Base-by-base conservation (phyloP, 805 yeast genomes). In the Ogataea thermomethanolica region DNA sequence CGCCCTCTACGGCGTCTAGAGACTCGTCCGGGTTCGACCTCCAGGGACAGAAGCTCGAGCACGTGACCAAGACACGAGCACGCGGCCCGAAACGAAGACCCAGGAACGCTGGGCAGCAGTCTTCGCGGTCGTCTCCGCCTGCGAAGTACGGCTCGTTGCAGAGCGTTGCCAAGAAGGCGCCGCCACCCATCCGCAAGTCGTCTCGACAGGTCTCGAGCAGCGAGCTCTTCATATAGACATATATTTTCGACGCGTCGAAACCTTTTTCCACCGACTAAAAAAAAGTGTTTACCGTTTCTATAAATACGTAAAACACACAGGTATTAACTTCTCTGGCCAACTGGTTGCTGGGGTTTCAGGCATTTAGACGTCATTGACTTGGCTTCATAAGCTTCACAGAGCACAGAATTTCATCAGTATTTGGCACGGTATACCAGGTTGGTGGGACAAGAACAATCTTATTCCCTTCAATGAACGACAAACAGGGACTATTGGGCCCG, bases 1-100 rank as follows among this genome's bases (percentile, higher is more conserved):
- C 5, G 5, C 20, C 20, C 20, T 17, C 20, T 3, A 17, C 20
- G 5, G 20, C 20, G 20, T 5, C 20, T 25, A 9, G 48, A 17
- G 56, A 53, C 23, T 37, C 46, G 13, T 43, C 53, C 20, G 50
- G 46, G 30, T 38, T 56, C 28, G 54, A 44, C 3, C 41, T 49
- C 26, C 49, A 48, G 33, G 49, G 56, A 1, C 57, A 48, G 10
- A 64, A 64, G 29, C 56, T 75, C 33, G 58, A 58, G 0, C 79
- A 76, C 53, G 56, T 70, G 2, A 74, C 66, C 32, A 76, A 75
- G 49, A 41, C 56, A 0, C 59, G 81, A 38, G 61, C 78, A 12
- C 69, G 62, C 40, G 81, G 81, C 0, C 81, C 81, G 0, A 73
- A 67, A 50, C 57, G 81, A 46, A 59, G 71, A 35, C 59, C 71